Evolutionary conservation across 1,139 yeast species (phyloP), one percentile per base, ranked within the genome.

Genomic region (Kurtzmaniella quercitrusa): DNA sequence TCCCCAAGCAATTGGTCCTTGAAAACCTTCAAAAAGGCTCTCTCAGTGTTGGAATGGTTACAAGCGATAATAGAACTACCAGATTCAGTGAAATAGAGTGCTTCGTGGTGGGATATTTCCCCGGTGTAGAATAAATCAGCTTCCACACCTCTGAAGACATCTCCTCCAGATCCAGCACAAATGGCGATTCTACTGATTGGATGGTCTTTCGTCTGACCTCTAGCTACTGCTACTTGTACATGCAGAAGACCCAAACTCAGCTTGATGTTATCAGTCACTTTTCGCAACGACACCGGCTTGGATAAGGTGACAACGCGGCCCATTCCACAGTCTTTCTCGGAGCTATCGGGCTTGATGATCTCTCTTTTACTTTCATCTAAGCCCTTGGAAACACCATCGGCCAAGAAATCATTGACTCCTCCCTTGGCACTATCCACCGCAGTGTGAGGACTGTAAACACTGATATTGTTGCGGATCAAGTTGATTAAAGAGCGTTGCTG

Each of bases 101-200:
- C 85, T 59, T 93, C 97, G 57, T 94, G 98, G 58, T 93, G 98
- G 16, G 95, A 84, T 50, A 94, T 67, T 58, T 94, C 98, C 1
- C 99, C 99, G 0, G 98, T 91, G 56, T 82, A 79, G 59, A 76
- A 85, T 37, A 90, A 69, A 55, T 93, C 98, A 0, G 91, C 94
- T 7, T 73, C 54, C 2, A 78, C 79, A 0, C 85, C 83, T 43
- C 67, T 65, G 56, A 86, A 77, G 0, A 86, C 82, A 0, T 79
- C 68, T 1, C 87, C 82, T 0, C 99, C 99, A 3, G 96, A 87
- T 0, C 99, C 99, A 3, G 98, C 98, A 63, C 99, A 93, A 18
- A 93, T 62, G 0, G 97, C 98, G n/a, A 90, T 70, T 0, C 73
- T 70, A 18, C 60, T 62, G 37, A 86, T 68, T 12, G 48, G 43